Evolutionary conservation across 164 flowering plant species (phyloP), one percentile per base, ranked within the genome.

Genomic region (Nymphaea thermarum): DNA sequence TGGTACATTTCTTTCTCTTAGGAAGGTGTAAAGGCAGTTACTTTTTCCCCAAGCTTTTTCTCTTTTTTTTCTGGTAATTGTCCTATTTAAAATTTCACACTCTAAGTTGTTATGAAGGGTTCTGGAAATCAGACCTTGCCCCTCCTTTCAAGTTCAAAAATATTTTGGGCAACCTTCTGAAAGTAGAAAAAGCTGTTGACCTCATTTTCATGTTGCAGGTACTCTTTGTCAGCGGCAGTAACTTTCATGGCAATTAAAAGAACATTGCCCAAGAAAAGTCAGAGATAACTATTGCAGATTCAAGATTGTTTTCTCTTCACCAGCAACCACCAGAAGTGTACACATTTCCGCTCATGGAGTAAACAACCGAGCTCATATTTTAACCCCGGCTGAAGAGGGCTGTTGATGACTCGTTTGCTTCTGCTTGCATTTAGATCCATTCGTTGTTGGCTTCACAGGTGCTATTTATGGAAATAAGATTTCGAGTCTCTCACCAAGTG

Each of bases 221-320:
- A 91, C 75, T 85, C 98, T 68, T 79, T 93, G 11, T 93, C 96
- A 65, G 97, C 89, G 65, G 97, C 97, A 10, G 96, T 93, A 55
- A 89, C 97, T 44, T 91, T 77, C 76, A 91, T 93, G 98, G 97
- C 98, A 43, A 78, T 79, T 81, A 85, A 87, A 82, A 86, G 96
- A 70, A 18, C 89, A 17, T 80, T 69, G 69, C 84, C 84, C 11
- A 85, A 73, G 74, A 86, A 71, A 79, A 80, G 70, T 43, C 66
- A 70, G 69, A 87, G 82, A 80, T 85, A 79, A 69, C 64, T 63
- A 61, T 7, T 61, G 7, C 55, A 4, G 55, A 47, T 47, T 3
- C 36, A 36, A 36, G 18, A 11, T 63, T 57, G 7, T 6, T 64
- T 60, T 61, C 16, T 47, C 55, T 12, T 47, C 11, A 47, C 55